These are phyloP conservation scores for Kwoniella newhampshirensis DNA, from an alignment of 768 basidiomycete genomes.

Conservation along the genomic window DNA sequence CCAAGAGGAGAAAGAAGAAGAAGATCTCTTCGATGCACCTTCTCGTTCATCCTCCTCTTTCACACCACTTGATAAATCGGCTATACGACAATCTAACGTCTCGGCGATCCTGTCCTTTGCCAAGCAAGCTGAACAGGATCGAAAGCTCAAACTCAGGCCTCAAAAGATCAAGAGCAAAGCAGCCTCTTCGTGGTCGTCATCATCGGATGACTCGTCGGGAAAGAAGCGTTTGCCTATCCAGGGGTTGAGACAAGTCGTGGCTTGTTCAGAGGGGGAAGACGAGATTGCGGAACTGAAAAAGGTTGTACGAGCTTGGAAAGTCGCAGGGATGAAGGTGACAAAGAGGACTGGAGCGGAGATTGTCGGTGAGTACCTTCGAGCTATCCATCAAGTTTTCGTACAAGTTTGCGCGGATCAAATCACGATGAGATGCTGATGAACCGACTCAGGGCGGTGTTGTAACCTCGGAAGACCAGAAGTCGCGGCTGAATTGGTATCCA, in stretches of 20 bases:
- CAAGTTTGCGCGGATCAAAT: no score
- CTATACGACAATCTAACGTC: constrained; percentile 14
- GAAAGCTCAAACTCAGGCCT: background rate
- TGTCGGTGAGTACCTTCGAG: constrained; percentile 26
- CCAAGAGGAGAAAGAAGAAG: constrained; percentile 5
- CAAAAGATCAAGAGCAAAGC: background rate
- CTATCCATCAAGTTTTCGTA: no score
- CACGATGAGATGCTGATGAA: background rate
- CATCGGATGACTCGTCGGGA: no score
- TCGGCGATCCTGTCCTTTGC: constrained; percentile 6
- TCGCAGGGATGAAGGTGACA: constrained; percentile 10
- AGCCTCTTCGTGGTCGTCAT: no score
- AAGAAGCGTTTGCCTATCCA: constrained; percentile 7
- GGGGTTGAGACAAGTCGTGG: constrained; percentile 22
- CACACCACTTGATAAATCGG: constrained; percentile 13
- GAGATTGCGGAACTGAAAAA: constrained; percentile 14
- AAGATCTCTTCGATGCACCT: constrained; percentile 17
- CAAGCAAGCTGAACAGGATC: constrained; percentile 2
- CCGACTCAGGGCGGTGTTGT: constrained; percentile 12
- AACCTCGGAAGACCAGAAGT: constrained; percentile 20
- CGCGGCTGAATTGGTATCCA: constrained; percentile 16
- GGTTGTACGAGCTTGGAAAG: constrained; percentile 16
- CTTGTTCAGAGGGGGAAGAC: constrained; percentile 12
- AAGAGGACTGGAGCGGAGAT: constrained; percentile 22
- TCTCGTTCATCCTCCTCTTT: background rate